Percentiles rank a stretch among this genome's conserved stretches.
phyloP scores from a whole-genome alignment of 2,329 filamentous ascomycete genomes.

The Colletotrichum orchidophilum region DNA sequence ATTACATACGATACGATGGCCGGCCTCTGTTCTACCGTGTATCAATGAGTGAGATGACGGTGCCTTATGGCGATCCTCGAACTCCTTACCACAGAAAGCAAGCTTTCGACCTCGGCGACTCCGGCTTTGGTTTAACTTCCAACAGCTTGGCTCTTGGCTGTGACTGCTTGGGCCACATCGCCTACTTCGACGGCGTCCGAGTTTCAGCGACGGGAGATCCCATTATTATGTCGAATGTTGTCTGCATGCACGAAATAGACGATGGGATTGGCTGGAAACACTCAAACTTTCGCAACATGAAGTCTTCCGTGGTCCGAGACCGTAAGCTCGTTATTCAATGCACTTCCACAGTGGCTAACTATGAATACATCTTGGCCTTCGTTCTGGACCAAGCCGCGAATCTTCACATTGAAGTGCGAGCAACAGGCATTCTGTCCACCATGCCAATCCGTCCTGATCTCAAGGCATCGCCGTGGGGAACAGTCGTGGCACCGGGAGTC shows the following conservation, averaged over 20 bases:
- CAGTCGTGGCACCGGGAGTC: conserved; percentile 65
- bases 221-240: conserved; percentile 72
- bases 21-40: conserved; percentile 66
- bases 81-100: conserved; percentile 70
- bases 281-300: conserved; percentile 75
- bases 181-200: conserved; percentile 65
- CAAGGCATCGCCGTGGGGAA: conserved; percentile 57
- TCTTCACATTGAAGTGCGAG: conserved; percentile 64
- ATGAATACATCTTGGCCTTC: conserved; percentile 56
- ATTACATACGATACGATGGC: conserved; percentile 67
- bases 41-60: conserved; percentile 63
- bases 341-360: conserved; percentile 71
- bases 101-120: conserved; percentile 75
- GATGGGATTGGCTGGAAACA: conserved; percentile 80
- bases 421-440: conserved; percentile 67
- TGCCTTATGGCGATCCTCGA: conserved; percentile 11
- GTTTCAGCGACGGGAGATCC: conserved; percentile 70
- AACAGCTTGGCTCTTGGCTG: conserved; percentile 69
- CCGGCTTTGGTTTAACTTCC: conserved; percentile 69
- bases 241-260: conserved; percentile 82
- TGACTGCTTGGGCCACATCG: conserved; percentile 57
- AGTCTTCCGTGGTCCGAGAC: conserved; percentile 62
- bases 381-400: conserved; percentile 64
- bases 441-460: conserved; percentile 61
- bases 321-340: conserved; percentile 68